A percentile compares a stretch with the other conserved stretches of the same genome.
phyloP scores from a whole-genome alignment of 306 rosid species.

The Macrotyloma uniflorum region DNA sequence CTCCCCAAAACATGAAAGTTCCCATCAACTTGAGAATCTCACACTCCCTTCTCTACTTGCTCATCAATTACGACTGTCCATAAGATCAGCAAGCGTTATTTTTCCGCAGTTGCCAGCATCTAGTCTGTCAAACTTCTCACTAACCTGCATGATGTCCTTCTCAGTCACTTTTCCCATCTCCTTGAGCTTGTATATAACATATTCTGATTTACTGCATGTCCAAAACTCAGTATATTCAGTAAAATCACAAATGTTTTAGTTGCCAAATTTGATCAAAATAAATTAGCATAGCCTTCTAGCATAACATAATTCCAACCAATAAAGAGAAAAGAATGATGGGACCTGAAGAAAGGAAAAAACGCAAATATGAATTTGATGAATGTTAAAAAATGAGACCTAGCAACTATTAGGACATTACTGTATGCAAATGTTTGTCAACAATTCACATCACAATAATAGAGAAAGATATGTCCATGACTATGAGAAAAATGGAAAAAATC shows the following conservation, averaged over 20 bases:
- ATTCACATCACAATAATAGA: neutral
- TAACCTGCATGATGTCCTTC: conserved; percentile 77
- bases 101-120: conserved; percentile 82
- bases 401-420: conserved; percentile 8
- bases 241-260: conserved; percentile 18
- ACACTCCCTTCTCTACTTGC: conserved; percentile 5
- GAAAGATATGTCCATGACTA: neutral
- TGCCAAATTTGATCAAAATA: conserved; percentile 33
- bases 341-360: neutral
- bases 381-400: conserved; percentile 7
- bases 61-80: conserved; percentile 47
- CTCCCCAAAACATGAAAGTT: conserved; percentile 20
- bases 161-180: conserved; percentile 89
- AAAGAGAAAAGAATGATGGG: conserved; percentile 5
- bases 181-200: conserved; percentile 92
- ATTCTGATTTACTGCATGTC: conserved; percentile 83
- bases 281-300: neutral
- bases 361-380: neutral
- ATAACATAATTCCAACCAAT: conserved; percentile 15
- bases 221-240: conserved; percentile 33
- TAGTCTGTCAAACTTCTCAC: conserved; percentile 80
- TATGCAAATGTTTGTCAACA: conserved; percentile 13
- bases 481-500: conserved; percentile 20
- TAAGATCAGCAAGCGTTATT: conserved; percentile 82
- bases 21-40: conserved; percentile 33